phyloP scores from a whole-genome alignment of 2,329 filamentous ascomycete species.

The Colletotrichum horii region DNA sequence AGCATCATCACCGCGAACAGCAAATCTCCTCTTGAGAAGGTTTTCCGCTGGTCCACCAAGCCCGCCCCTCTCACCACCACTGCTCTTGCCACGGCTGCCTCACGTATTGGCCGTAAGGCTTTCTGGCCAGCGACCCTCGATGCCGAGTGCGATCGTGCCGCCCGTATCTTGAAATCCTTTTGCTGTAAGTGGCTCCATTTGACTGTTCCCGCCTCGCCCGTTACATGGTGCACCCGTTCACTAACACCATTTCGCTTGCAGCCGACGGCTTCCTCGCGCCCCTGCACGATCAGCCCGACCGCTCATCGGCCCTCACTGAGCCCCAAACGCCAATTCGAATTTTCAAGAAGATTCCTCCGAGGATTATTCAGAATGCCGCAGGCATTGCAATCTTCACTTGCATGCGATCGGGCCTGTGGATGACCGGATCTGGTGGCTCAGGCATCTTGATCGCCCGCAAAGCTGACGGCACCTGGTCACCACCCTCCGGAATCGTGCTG shows the following conservation, averaged over 20 bases:
- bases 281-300: conserved; percentile 36
- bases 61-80: conserved; percentile 57
- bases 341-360: conserved; percentile 81
- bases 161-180: conserved; percentile 87
- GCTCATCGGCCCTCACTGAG: conserved; percentile 29
- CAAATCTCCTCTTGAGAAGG: conserved; percentile 35
- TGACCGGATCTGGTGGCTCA: conserved; percentile 88
- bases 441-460: conserved; percentile 85
- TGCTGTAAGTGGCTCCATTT: conserved; percentile 65
- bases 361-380: conserved; percentile 87
- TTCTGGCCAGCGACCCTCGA: conserved; percentile 89
- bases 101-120: conserved; percentile 70
- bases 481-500: conserved; percentile 87
- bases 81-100: conserved; percentile 64
- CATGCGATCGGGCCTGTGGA: conserved; percentile 91
- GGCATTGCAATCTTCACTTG: conserved; percentile 94
- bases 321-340: conserved; percentile 60
- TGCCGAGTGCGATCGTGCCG: conserved; percentile 89
- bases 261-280: conserved; percentile 62
- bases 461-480: conserved; percentile 88
- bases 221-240: background rate
- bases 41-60: conserved; percentile 51
- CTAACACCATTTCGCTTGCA: conserved; percentile 30
- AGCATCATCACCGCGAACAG: conserved; percentile 25
- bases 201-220: background rate